phyloP scores from a whole-genome alignment of 2,329 filamentous ascomycete genomes.

The Rhexocercosporidium sp. region DNA sequence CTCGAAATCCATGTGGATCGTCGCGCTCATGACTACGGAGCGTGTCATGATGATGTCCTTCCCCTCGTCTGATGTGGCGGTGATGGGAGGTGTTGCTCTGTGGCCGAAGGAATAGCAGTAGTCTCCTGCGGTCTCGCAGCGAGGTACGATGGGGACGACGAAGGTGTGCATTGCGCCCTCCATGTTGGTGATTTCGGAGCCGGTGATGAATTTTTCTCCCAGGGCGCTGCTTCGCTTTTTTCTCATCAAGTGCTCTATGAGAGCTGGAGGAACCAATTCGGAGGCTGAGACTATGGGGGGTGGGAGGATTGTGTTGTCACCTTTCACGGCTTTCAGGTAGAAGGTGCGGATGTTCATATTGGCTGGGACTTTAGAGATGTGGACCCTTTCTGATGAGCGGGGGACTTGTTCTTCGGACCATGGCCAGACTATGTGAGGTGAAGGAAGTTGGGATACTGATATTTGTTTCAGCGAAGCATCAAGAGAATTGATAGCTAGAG shows the following conservation, averaged over 20 bases:
- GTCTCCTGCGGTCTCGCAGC: constrained; percentile 35
- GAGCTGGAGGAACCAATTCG: constrained; percentile 26
- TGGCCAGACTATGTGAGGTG: neutral
- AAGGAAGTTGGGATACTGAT: neutral
- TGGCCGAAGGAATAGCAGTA: constrained; percentile 32
- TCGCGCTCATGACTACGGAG: constrained; percentile 34
- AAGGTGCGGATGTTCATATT: constrained; percentile 14
- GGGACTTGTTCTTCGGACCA: neutral
- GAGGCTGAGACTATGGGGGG: constrained; percentile 35
- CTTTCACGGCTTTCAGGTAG: constrained; percentile 22
- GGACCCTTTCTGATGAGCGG: constrained; percentile 19
- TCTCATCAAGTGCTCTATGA: constrained; percentile 33
- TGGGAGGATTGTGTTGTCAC: constrained; percentile 15
- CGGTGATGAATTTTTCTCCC: constrained; percentile 26
- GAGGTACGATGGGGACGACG: constrained; percentile 33
- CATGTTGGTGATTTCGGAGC: constrained; percentile 36
- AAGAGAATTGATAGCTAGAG: neutral
- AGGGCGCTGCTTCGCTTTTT: constrained; percentile 33
- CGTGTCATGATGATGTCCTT: constrained; percentile 21
- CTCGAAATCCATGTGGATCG: constrained; percentile 40
- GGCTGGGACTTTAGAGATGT: constrained; percentile 19
- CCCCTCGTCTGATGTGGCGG: neutral
- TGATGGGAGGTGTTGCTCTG: constrained; percentile 17
- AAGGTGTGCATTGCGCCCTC: constrained; percentile 38
- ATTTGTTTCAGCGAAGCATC: neutral